Evolutionary conservation across 495 filamentous ascomycete species (phyloP), one percentile per base, ranked within the genome.

Genomic region (Aspergillus steynii): DNA sequence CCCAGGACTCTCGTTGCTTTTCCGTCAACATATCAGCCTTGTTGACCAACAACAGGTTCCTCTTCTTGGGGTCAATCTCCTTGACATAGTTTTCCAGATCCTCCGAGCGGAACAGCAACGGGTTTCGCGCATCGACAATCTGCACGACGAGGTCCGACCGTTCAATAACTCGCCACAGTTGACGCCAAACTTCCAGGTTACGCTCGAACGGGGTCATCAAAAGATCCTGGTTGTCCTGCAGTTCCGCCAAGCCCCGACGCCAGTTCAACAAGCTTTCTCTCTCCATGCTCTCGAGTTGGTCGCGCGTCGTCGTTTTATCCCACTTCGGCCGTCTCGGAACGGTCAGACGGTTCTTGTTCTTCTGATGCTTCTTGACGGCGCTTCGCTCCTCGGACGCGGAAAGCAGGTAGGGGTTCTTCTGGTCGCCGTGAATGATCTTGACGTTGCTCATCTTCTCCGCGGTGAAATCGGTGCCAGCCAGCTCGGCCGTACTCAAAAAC

Each of bases 11-110:
- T 66, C 96, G 79, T 74, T 99, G 96, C 65, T 87, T 85, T 56
- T 86, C 73, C 15, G 92, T 95, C 91, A 99, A 92, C 96, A 99
- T 96, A 80, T 99, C 96, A 47, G 96, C 94, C 83, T 99, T 99
- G 79, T 99, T 99, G 57, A 99, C 92, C 45, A 99, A 78, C 50
- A 99, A 75, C 67, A 99, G 68, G 72, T 99, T 99, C 64, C 90
- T 83, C 82, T 99, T 99, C 69, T 83, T 85, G 1, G 87, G 74
- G 69, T 92, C 88, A 29, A 98, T 90, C 73, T 97, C 92, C 78
- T 95, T 92, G 52, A 98, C 95, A 65, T 99, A 99, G 57, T 75
- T 82, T 69, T 97, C 96, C 53, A 99, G 74, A 77, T 98, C 96
- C 69, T 96, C 94, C 10, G 87, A 96, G 15, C 96, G 86, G 77